These are phyloP conservation scores for Oryza nivara DNA, from an alignment of 176 grass and related monocot species.

Conservation along the genomic window DNA sequence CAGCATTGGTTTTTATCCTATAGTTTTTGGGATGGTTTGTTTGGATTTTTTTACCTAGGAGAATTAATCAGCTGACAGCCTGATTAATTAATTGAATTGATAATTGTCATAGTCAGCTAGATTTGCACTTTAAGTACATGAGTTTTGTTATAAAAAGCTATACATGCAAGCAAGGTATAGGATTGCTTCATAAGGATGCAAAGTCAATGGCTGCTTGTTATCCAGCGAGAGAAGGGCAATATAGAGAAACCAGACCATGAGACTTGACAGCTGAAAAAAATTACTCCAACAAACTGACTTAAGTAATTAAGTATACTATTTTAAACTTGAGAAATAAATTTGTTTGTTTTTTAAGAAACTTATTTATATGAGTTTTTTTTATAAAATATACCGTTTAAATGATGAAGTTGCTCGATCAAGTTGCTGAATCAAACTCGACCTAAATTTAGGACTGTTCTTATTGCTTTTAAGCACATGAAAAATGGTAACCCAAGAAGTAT, in stretches of 20 bases:
- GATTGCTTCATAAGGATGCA: conserved; percentile 41
- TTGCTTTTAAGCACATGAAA: background rate
- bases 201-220: conserved; percentile 33
- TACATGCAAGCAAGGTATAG: background rate
- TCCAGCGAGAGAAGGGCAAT: conserved; percentile 8
- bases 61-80: background rate
- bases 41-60: background rate
- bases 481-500: background rate
- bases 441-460: background rate
- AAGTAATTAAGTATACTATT: too few relatives aligned
- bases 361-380: too few relatives aligned
- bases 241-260: background rate
- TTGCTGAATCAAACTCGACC: too few relatives aligned
- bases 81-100: background rate
- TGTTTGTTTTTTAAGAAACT: too few relatives aligned
- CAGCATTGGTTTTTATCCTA: too few relatives aligned
- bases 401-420: too few relatives aligned
- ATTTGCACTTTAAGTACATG: background rate
- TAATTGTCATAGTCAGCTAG: background rate
- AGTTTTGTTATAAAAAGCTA: background rate
- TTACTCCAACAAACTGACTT: conserved; percentile 2
- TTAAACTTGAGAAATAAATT: too few relatives aligned
- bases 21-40: background rate
- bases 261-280: conserved; percentile 38
- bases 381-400: too few relatives aligned